Evolutionary conservation across 2,329 filamentous ascomycete genomes (phyloP), one percentile per base, ranked within the genome.

Genomic region (Pseudocercospora vitis): DNA sequence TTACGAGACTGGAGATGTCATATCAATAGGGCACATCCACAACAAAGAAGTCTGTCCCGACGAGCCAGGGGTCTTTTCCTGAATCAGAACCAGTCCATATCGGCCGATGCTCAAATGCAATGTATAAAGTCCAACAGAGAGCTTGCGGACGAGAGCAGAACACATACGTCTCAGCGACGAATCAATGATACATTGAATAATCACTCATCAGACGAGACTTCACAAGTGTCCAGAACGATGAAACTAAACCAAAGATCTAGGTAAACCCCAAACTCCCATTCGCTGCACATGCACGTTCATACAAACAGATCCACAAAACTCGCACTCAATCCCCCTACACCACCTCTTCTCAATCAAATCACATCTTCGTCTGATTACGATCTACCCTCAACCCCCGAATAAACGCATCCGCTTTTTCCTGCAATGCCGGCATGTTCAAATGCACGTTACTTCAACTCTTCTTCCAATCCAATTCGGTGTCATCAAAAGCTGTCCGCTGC

Each of bases 401-500:
- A 52, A 62, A 59, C 26, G 35, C 45, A 12, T 55, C 58, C 8
- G 42, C 42, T 9, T 45, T 6, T 47, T 59, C 58, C 28, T 63
- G 52, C 31, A 54, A 40, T 21, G 35, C 37, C 21, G 39, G 28
- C 29, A n/a, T n/a, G n/a, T n/a, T n/a, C n/a, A n/a, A n/a, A n/a
- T n/a, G n/a, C n/a, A n/a, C n/a, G n/a, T 33, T 16, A 46, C 19
- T 39, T 2, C 42, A 16, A 7, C 24, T n/a, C 8, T 60, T 65
- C 46, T 48, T 40, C 12, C 64, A 40, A 26, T 64, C 64, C 28
- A 65, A 18, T 32, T 68, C 64, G 19, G 65, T 58, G 44, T 65
- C 63, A 50, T 67, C 64, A 12, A 60, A 59, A 4, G 62, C 58
- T 19, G 53, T 57, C 45, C 59, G 58, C 49, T 62, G 5, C 9